Evolutionary conservation across 2,329 filamentous ascomycete genomes (phyloP).

Genomic region (Xylaria digitata): DNA sequence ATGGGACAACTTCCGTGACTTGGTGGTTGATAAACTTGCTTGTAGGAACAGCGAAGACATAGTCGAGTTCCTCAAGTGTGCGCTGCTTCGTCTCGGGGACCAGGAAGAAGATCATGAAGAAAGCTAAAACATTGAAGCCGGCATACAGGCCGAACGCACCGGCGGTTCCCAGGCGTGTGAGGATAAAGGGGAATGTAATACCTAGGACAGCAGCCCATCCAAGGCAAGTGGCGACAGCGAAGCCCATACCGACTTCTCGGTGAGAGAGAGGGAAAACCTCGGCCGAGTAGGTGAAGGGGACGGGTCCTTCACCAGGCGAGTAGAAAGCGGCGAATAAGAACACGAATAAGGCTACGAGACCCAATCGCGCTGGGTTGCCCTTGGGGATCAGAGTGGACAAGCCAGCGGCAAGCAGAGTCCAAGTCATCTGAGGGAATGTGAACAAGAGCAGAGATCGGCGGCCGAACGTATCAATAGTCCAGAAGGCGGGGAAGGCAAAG

Average conservation of each 20-base stretch:
- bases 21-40: slow-evolving; percentile 57
- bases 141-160: slow-evolving; percentile 62
- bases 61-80: slow-evolving; percentile 63
- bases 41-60: slow-evolving; percentile 58
- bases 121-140: slow-evolving; percentile 59
- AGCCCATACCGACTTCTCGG: slow-evolving; percentile 77
- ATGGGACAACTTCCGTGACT: slow-evolving; percentile 52
- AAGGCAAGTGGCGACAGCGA: slow-evolving; percentile 73
- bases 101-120: slow-evolving; percentile 61
- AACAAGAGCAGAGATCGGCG: slow-evolving; percentile 71
- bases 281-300: slow-evolving; percentile 75
- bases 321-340: slow-evolving; percentile 72
- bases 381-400: slow-evolving; percentile 64
- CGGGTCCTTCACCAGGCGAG: slow-evolving; percentile 73
- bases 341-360: slow-evolving; percentile 67
- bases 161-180: slow-evolving; percentile 57
- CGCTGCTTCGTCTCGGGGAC: slow-evolving; percentile 64
- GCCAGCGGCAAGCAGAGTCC: slow-evolving; percentile 73
- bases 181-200: slow-evolving; percentile 72
- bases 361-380: slow-evolving; percentile 48
- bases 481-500: slow-evolving; percentile 72
- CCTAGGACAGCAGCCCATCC: slow-evolving; percentile 69
- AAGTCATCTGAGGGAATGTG: slow-evolving; percentile 75
- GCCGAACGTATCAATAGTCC: slow-evolving; percentile 76
- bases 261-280: slow-evolving; percentile 78